Percentiles rank a stretch among this genome's conserved stretches.
phyloP scores from a whole-genome alignment of 176 grass and related monocot genomes.

The Oryza punctata region DNA sequence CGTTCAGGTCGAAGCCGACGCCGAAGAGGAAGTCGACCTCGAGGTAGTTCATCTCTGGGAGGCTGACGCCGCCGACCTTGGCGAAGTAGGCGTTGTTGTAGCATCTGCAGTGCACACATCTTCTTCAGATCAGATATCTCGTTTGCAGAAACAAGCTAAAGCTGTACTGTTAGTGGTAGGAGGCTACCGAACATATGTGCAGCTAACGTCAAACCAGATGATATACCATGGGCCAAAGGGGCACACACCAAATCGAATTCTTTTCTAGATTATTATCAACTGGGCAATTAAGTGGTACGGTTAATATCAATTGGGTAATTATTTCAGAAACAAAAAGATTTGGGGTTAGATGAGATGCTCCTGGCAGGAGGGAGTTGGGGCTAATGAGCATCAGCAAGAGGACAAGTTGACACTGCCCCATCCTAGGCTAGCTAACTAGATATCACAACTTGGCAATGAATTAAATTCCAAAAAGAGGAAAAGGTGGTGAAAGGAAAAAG shows the following conservation, averaged over 20 bases:
- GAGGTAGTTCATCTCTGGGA: slow-evolving; percentile 64
- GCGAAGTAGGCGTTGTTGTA: slow-evolving; percentile 63
- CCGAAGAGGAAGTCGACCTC: slow-evolving; percentile 59
- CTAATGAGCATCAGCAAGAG: slow-evolving; percentile 40
- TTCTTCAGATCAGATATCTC: background rate
- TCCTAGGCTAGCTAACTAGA: background rate
- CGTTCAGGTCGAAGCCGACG: slow-evolving; percentile 50
- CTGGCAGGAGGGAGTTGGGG: slow-evolving; percentile 25
- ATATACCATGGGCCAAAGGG: background rate
- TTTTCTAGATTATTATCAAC: slow-evolving; percentile 20
- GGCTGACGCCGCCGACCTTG: slow-evolving; percentile 50
- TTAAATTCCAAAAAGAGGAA: slow-evolving; percentile 44
- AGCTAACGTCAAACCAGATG: background rate
- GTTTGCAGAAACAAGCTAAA: background rate
- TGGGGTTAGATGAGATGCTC: slow-evolving; percentile 18
- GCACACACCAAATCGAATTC: background rate
- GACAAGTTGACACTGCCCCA: slow-evolving; percentile 41
- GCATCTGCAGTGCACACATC: slow-evolving; percentile 21
- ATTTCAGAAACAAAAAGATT: background rate
- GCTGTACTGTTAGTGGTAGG: background rate
- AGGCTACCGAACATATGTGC: background rate
- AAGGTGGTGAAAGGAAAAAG: slow-evolving; percentile 31
- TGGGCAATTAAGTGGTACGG: slow-evolving; percentile 10
- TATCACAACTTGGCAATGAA: slow-evolving; percentile 24
- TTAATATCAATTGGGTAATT: slow-evolving; percentile 17